Evolutionary conservation across 768 basidiomycete species (phyloP).

Genomic region (Paxillus rubicundulus): DNA sequence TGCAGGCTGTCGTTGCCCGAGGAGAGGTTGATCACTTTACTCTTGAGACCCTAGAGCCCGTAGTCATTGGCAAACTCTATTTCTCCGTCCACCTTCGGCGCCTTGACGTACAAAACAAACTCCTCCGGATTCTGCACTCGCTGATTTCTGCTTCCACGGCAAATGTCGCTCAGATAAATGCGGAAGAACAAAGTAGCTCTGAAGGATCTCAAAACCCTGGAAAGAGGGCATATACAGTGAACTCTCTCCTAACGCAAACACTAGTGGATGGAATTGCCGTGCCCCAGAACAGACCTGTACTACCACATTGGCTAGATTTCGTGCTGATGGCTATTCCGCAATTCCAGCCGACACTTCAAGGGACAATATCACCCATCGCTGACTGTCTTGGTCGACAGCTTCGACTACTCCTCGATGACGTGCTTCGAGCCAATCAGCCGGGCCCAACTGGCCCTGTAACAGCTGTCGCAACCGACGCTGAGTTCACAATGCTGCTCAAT

Average conservation of each 20-base stretch:
- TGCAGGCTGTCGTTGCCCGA: slow-evolving; percentile 78
- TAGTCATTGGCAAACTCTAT: slow-evolving; percentile 73
- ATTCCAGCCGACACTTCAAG: slow-evolving; percentile 69
- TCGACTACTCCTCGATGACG: slow-evolving; percentile 51
- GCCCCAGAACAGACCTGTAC: slow-evolving; percentile 67
- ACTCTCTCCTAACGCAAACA: slow-evolving; percentile 72
- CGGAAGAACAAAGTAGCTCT: slow-evolving; percentile 32
- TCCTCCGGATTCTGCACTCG: slow-evolving; percentile 87
- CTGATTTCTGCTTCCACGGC: slow-evolving; percentile 65
- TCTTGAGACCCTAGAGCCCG: slow-evolving; percentile 65
- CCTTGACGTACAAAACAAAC: slow-evolving; percentile 88
- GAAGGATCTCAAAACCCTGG: slow-evolving; percentile 34
- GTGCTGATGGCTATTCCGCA: slow-evolving; percentile 87
- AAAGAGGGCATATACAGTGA: slow-evolving; percentile 47
- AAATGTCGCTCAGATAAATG: slow-evolving; percentile 26
- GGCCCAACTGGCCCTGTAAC: slow-evolving; percentile 42
- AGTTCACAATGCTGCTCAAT: slow-evolving; percentile 81
- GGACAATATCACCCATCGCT: slow-evolving; percentile 67
- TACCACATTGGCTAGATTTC: slow-evolving; percentile 98
- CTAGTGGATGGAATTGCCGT: slow-evolving; percentile 77
- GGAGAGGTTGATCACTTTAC: slow-evolving; percentile 69
- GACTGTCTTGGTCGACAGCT: slow-evolving; percentile 80
- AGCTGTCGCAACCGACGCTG: slow-evolving; percentile 67
- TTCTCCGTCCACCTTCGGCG: slow-evolving; percentile 63
- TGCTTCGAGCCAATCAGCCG: slow-evolving; percentile 42